Base-by-base conservation (phyloP, 768 basidiomycete genomes). In the Rhizopogon rudus region DNA sequence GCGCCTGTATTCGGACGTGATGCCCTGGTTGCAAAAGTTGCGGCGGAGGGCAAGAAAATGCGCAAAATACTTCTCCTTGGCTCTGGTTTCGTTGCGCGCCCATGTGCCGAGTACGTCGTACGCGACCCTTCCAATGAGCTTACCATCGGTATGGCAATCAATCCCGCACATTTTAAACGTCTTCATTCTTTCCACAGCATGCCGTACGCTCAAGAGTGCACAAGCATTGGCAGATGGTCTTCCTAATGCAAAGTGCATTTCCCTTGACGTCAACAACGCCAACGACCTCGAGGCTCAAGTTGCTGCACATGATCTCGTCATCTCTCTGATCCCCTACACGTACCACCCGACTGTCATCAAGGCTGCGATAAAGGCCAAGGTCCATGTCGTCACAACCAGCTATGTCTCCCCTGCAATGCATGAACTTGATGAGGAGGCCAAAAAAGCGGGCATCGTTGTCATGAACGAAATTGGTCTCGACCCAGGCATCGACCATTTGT, bases 401-500 rank as follows among this genome's bases (percentile, higher is more conserved):
- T 98, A 99, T 68, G 86, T 98, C 66, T 93, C 87, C 46, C 91
- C 90, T 17, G 88, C 87, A 7, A 95, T 98, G 85, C 84, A 81
- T 55, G 94, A 82, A 58, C 82, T 98, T 39, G 88, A 98, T 59
- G 81, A 78, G 46, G 85, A 82, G 49, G 90, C 80, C 53, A 88
- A 88, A 74, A 81, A 84, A 54, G 94, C 95, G 1, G 95, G 94
- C 5, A 92, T 98, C 64, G 78, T 93, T 51, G 91, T 98, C 60
- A 79, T 98, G 81, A 99, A 99, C 73, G 97, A 99, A 76, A 91
- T 99, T 64, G 97, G 97, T 50, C 81, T 99, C 42, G 96, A 98
- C 71, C 94, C 94, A 46, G 94, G 94, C 66, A 91, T 96, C 57
- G 92, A 95, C 70, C 92, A 95, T 70, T 72, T 97, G 57, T 95